phyloP scores from a whole-genome alignment of 2,329 filamentous ascomycete species.

The Pseudocercospora cruenta region DNA sequence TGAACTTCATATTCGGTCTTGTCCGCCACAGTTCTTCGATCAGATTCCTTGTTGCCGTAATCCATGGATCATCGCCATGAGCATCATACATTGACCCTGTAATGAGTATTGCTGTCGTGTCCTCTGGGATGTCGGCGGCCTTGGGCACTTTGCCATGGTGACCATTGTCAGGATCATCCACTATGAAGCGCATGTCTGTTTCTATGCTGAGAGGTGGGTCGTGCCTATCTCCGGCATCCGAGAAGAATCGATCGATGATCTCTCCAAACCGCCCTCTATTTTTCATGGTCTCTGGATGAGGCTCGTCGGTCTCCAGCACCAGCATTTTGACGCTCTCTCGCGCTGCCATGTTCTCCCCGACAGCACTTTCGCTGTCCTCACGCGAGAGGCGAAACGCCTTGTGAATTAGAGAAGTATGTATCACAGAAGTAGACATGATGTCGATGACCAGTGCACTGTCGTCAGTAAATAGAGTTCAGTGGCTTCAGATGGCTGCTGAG shows the following conservation, averaged over 20 bases:
- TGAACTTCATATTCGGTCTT: conserved; percentile 56
- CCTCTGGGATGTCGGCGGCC: conserved; percentile 51
- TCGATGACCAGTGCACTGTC: not conserved
- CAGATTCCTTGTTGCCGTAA: conserved; percentile 48
- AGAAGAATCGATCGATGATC: conserved; percentile 57
- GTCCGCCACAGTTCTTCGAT: conserved; percentile 56
- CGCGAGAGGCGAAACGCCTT: not conserved
- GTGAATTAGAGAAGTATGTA: not conserved
- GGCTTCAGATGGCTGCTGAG: not conserved
- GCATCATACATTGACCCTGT: conserved; percentile 55
- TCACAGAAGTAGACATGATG: not conserved
- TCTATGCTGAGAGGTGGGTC: conserved; percentile 59
- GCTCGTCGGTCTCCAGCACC: conserved; percentile 63
- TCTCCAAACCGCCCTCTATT: conserved; percentile 59
- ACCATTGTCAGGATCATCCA: conserved; percentile 44
- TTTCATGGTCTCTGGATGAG: conserved; percentile 55
- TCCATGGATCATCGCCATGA: conserved; percentile 51
- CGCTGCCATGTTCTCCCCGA: not conserved
- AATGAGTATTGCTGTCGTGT: conserved; percentile 50
- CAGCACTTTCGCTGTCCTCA: not conserved
- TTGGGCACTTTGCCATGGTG: conserved; percentile 53
- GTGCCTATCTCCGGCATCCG: conserved; percentile 56
- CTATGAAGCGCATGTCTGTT: conserved; percentile 59
- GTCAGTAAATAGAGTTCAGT: not conserved
- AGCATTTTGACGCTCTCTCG: conserved; percentile 48